phyloP scores from a whole-genome alignment of 768 basidiomycete species.

The Podaxis mareebaensis region DNA sequence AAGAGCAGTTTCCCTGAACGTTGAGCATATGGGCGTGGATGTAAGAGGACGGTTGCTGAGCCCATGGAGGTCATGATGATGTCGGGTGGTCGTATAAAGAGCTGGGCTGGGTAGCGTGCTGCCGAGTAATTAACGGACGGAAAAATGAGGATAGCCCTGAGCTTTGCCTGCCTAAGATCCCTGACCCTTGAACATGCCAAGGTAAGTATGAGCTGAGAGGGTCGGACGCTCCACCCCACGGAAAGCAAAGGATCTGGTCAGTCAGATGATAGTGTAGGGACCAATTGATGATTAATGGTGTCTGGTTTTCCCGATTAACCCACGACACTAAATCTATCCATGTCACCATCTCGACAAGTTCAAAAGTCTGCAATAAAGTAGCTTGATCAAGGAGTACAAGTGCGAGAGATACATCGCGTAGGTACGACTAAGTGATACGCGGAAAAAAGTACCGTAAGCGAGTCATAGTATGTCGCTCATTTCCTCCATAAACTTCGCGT shows the following conservation, averaged over 20 bases:
- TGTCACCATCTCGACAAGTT: neutral
- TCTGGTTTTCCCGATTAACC: neutral
- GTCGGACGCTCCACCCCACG: neutral
- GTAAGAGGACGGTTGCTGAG: constrained; percentile 48
- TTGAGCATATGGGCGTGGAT: constrained; percentile 66
- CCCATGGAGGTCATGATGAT: constrained; percentile 31
- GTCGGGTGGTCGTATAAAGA: neutral
- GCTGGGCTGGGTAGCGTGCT: neutral
- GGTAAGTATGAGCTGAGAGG: neutral
- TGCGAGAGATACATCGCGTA: neutral
- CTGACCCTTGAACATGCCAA: constrained; percentile 6
- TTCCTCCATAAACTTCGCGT: constrained; percentile 75
- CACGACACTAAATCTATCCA: neutral
- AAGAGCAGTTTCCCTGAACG: constrained; percentile 61
- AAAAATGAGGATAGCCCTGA: neutral
- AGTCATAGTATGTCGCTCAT: constrained; percentile 64
- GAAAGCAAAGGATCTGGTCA: neutral
- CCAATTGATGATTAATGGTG: neutral
- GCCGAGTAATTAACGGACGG: neutral
- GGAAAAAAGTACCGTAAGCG: constrained; percentile 15
- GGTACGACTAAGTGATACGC: constrained; percentile 7
- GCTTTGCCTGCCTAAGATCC: no score
- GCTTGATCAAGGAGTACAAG: neutral
- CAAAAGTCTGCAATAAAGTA: neutral
- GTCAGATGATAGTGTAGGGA: neutral